Base-by-base conservation (phyloP, 768 basidiomycete genomes). In the Cantharellus anzutake region DNA sequence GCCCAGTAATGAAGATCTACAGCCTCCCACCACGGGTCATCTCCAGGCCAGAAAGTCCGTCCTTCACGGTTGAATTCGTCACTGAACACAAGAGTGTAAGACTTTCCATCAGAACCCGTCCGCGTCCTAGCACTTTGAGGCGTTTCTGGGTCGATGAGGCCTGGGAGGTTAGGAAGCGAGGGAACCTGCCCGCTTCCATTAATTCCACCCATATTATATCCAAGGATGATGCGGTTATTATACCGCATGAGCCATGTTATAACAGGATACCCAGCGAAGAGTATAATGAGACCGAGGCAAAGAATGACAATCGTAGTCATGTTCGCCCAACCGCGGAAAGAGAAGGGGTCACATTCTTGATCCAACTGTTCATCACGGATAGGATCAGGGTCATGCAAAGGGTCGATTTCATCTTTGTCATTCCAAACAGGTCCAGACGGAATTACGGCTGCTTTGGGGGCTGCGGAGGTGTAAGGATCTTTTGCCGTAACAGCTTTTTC, bases 191-290 rank as follows among this genome's bases (percentile, higher is more conserved):
- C 94, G 0, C 84, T 76, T 14, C 72, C 78, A 66, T 98, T 98
- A 64, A 88, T 82, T 2, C 86, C 86, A 20, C 92, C 93, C n/a
- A 93, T 74, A 68, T 93, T 93, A 71, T 81, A 92, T 5, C 85
- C 85, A 3, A 65, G 60, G 16, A 64, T 66, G 11, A 40, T 63
- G 0, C 63, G 62, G 3, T 34, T 11, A 5, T 64, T 53, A 37
- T 55, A 55, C 38, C 52, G 7, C 52, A 11, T 37, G 38, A 7
- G 7, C 52, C 52, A 78, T 57, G 76, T 72, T 61, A 90, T 79
- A 67, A 96, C 81, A 7, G 94, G 94, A 66, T 87, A 96, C 40
- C 85, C 91, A 20, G 83, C 84, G 65, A 96, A 97, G 14, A 97
- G 77, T 16, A 76, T 78, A 63, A 96, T 70, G 55, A 96, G 73